phyloP scores from a whole-genome alignment of 352 stramenopile genomes.

The Vaucheria bursata region DNA sequence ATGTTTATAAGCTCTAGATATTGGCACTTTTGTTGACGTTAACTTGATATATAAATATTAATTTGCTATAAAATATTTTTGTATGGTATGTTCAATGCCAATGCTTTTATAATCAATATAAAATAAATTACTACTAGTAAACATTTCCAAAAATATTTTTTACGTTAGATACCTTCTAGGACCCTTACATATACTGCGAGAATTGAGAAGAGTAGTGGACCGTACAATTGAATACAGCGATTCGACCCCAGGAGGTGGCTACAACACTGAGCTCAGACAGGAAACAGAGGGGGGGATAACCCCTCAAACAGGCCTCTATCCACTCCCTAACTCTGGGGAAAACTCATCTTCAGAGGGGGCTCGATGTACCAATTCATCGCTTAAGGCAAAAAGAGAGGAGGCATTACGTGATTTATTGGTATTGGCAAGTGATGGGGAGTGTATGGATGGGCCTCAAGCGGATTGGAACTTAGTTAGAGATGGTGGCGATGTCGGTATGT shows the following conservation, averaged over 20 bases:
- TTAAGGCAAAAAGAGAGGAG: slow-evolving; percentile 20
- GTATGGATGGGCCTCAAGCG: slow-evolving; percentile 39
- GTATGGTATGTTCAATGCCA: too few species aligned
- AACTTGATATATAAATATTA: too few species aligned
- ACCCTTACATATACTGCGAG: slow-evolving; percentile 37
- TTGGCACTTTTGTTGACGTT: too few species aligned
- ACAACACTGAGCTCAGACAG: too few species aligned
- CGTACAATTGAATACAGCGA: slow-evolving; percentile 20
- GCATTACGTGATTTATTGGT: slow-evolving; percentile 32
- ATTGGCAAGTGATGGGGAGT: slow-evolving; percentile 35
- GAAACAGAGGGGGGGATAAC: slow-evolving; percentile 16
- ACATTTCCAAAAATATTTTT: too few species aligned
- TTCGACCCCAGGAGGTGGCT: slow-evolving; percentile 10
- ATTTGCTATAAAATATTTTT: too few species aligned
- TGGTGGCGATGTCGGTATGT: slow-evolving; percentile 14
- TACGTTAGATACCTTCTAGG: slow-evolving; percentile 31
- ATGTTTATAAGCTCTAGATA: too few species aligned
- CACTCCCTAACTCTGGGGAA: not conserved
- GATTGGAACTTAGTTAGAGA: slow-evolving; percentile 36
- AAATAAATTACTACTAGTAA: too few species aligned
- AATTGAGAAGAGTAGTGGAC: slow-evolving; percentile 39
- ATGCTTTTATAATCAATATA: too few species aligned
- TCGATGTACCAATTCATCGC: too few species aligned
- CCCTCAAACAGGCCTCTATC: not conserved
- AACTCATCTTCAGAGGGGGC: not conserved